Base-by-base conservation (phyloP, 2,329 filamentous ascomycete species). In the Alternaria rosae region DNA sequence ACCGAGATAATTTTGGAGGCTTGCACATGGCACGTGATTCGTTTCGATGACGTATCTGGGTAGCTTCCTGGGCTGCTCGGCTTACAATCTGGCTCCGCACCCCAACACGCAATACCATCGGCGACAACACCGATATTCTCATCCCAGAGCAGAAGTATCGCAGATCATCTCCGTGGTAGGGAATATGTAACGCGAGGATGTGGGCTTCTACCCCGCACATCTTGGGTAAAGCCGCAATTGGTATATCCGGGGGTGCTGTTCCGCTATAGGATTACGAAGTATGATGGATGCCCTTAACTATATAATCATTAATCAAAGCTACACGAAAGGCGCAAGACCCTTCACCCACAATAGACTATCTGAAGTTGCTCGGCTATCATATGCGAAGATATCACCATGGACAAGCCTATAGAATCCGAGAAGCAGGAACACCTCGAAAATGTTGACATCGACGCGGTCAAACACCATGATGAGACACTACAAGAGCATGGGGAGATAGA, bases 121-220 rank as follows among this genome's bases (percentile, higher is more conserved):
- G 56, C 48, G 41, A 45, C 8, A 58, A 41, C n/a, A 43, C 56
- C 48, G 48, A 54, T 45, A 25, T 23, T 50, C 35, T n/a, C 38
- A 5, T 54, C 12, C 6, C 6, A 13, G 12, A 54, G 20, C 17
- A 1, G 13, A 47, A n/a, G 10, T 5, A 32, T 17, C 41, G 56
- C 30, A 38, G 28, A 58, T 58, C 48, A 41, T 45, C 13, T 38
- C 48, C 28, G 17, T 26, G 15, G 21, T 44, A 23, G 25, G 41
- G 17, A 13, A 26, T 26, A 26, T 17, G 17, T 15, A 53, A 6
- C n/a, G 6, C 11, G 15, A 25, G 32, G 47, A 43, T 53, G 28
- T 58, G 56, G 41, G 15, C 17, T 38, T 44, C 44, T 53, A 58
- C 56, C 56, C 48, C 56, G 47, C 47, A 35, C 41, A 9, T 58